These are phyloP conservation scores for Leccinum fibrillosum DNA, from an alignment of 768 basidiomycete species.

Conservation along the genomic window DNA sequence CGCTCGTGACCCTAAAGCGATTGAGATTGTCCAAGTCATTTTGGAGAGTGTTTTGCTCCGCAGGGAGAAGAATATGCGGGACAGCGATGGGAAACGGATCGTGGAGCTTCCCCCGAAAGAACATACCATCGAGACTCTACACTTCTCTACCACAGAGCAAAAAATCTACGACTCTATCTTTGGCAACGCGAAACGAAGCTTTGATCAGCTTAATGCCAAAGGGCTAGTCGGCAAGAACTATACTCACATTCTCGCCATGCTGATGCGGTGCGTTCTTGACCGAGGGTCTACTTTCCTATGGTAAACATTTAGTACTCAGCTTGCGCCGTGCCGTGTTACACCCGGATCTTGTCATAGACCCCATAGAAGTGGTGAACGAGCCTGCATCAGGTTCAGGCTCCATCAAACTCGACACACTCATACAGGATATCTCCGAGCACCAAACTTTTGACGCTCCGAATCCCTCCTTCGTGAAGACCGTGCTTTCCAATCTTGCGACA, in stretches of 20 bases:
- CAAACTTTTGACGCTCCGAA: conserved; percentile 26
- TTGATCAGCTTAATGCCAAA: conserved; percentile 74
- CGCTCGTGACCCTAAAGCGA: conserved; percentile 85
- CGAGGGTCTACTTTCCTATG: neutral
- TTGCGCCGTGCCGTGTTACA: conserved; percentile 91
- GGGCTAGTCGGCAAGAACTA: conserved; percentile 79
- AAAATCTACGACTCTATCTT: conserved; percentile 91
- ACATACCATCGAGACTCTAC: conserved; percentile 69
- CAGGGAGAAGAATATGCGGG: conserved; percentile 91
- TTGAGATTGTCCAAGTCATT: conserved; percentile 94
- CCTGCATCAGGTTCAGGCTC: conserved; percentile 33
- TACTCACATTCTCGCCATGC: conserved; percentile 88
- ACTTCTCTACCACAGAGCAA: conserved; percentile 76
- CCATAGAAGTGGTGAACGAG: conserved; percentile 38
- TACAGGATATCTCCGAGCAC: conserved; percentile 48
- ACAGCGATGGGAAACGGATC: conserved; percentile 80
- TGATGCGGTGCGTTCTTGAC: conserved; percentile 69
- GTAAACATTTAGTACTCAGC: conserved; percentile 37
- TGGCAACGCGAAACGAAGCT: conserved; percentile 71
- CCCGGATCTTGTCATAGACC: conserved; percentile 72
- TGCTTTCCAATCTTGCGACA: conserved; percentile 55
- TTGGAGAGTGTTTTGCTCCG: conserved; percentile 84
- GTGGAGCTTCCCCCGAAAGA: conserved; percentile 88
- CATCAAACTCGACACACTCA: conserved; percentile 57
- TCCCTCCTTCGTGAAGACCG: conserved; percentile 57